Percentiles rank a stretch among this genome's conserved stretches.
phyloP scores from a whole-genome alignment of 2,329 filamentous ascomycete species.

The Paraconiothyrium sp. region DNA sequence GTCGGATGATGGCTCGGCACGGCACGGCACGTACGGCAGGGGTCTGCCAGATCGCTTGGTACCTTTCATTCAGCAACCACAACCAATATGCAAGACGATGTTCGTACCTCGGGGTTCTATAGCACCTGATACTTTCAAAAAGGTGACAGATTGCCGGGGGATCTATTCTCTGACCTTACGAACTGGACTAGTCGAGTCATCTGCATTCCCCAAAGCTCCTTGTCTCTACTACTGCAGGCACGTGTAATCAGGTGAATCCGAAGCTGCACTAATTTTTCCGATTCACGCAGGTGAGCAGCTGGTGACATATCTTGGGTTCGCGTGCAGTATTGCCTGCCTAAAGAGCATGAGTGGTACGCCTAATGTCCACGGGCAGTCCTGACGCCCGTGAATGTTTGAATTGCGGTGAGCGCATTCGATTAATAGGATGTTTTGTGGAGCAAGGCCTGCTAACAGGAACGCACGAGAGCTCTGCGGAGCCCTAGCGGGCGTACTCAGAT shows the following conservation, averaged over 20 bases:
- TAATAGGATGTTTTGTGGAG: not conserved
- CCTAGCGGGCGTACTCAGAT: not conserved
- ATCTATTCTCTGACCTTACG: not conserved
- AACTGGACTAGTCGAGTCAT: not conserved
- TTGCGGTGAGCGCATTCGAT: not conserved
- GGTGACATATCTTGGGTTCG: not conserved
- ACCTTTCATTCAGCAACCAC: not conserved
- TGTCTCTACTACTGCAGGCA: not conserved
- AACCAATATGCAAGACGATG: not conserved
- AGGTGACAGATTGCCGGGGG: not conserved
- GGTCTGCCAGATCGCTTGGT: not conserved
- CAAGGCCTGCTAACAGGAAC: not conserved
- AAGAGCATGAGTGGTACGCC: not conserved
- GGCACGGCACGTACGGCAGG: not conserved
- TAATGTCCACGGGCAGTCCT: not conserved
- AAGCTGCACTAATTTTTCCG: not conserved
- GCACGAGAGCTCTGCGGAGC: not conserved
- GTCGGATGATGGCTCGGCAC: not conserved
- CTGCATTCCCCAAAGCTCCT: not conserved
- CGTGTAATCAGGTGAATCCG: not conserved
- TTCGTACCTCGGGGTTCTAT: not conserved
- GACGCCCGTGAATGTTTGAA: not conserved
- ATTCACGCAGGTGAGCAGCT: not conserved
- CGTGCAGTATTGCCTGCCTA: conserved; percentile 4
- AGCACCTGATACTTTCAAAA: not conserved